Percentiles rank a stretch among this genome's conserved stretches.
phyloP scores from a whole-genome alignment of 2,329 filamentous ascomycete species.

The Akanthomyces muscarius region DNA sequence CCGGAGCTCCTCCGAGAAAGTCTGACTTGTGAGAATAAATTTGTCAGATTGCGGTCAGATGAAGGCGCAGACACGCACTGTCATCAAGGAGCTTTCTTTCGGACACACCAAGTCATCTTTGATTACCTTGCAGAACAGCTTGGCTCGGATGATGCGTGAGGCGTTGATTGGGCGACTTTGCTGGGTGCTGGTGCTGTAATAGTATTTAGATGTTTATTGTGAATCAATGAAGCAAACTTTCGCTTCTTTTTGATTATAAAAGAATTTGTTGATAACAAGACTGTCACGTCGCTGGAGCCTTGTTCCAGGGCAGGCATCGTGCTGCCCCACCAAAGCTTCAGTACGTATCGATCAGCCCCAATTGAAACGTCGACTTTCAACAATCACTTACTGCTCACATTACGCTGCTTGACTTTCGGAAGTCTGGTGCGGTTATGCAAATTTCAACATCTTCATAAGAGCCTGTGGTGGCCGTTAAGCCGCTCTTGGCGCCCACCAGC shows the following conservation, averaged over 20 bases:
- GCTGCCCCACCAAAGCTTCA: background rate
- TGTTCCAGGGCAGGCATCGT: background rate
- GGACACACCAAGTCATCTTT: slow-evolving; percentile 9
- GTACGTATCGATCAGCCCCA: too few species aligned
- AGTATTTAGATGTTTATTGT: too few species aligned
- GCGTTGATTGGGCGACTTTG: background rate
- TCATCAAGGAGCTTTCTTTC: slow-evolving; percentile 8
- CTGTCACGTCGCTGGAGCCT: background rate
- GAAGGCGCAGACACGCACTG: slow-evolving; percentile 7
- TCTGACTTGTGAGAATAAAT: slow-evolving; percentile 3
- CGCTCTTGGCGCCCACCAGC: background rate
- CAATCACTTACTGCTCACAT: background rate
- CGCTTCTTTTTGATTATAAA: too few species aligned
- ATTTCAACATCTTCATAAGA: background rate
- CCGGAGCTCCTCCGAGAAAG: background rate
- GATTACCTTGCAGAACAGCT: slow-evolving; percentile 1
- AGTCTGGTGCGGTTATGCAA: background rate
- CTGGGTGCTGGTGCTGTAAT: too few species aligned
- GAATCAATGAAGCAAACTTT: too few species aligned
- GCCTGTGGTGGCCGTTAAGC: background rate
- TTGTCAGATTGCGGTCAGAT: background rate
- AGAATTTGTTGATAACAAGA: too few species aligned
- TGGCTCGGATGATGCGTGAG: background rate
- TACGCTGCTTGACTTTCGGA: background rate
- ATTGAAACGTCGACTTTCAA: background rate